Base-by-base conservation (phyloP, 75 land plant species). In the Chamaecyparis obtusa region DNA sequence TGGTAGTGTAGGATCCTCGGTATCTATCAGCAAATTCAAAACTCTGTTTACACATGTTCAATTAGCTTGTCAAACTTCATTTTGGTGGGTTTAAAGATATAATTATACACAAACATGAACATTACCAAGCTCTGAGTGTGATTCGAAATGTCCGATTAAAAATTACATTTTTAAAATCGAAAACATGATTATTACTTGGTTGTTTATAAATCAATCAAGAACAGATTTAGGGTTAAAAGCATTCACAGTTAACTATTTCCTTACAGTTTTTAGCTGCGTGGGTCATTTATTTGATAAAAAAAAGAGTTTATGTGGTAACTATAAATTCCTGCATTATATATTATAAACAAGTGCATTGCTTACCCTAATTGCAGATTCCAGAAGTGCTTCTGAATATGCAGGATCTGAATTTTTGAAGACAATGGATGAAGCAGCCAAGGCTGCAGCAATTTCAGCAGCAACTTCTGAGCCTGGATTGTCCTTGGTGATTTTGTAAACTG, bases 391-490 rank as follows among this genome's bases (percentile, higher is more conserved):
- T 9, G 75, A 8, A 21, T 71, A 71, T n/a, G 35, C 75, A 2
- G 13, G 11, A 71, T 71, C 75, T 30, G 35, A n/a, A 9, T 30
- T 19, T 4, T 21, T 71, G 24, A 71, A 71, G 33, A 71, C 93
- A 16, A 94, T 85, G 43, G 95, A 93, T 9, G 97, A 95, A 9
- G 95, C 95, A 9, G 97, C 89, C 87, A 95, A 91, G 41, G 97
- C 97, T 33, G 97, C 97, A 3, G 97, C 97, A 21, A 94, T 92
- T 84, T 95, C 96, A 0, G 89, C 96, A 44, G 96, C 97, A 10
- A 91, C 91, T 54, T 95, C 97, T 4, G 92, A 89, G 30, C 97
- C 97, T 11, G 95, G 97, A 9, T 92, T 91, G 2, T 43, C 43
- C 10, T 71, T 71, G 2, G 21, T 39, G 1, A 90, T 85, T 55